Conservation (phyloP, 176 grass and related monocot species). For the Carex kokanica region DNA sequence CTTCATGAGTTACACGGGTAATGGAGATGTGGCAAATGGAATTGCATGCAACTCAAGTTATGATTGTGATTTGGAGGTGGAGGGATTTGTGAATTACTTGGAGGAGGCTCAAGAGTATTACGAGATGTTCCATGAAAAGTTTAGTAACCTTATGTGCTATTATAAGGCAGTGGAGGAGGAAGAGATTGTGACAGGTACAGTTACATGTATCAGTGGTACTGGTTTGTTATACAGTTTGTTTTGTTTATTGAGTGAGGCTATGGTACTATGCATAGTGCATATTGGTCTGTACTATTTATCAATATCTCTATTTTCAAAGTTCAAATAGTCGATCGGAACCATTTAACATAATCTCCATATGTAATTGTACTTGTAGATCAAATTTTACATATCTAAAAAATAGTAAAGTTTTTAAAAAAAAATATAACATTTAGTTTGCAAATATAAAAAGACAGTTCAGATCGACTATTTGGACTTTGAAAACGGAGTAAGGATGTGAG, state of each 20-base stretch:
- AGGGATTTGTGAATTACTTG: constrained; percentile 55
- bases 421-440: too few species aligned
- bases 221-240: neutral
- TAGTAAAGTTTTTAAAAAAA: neutral
- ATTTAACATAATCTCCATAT: too few species aligned
- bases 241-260: neutral
- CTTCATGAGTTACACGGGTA: constrained; percentile 28
- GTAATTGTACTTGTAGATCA: too few species aligned
- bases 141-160: constrained; percentile 67
- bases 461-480: too few species aligned
- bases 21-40: neutral
- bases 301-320: too few species aligned
- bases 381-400: too few species aligned
- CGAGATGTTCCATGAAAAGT: constrained; percentile 50
- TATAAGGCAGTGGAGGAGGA: constrained; percentile 67
- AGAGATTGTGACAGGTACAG: constrained; percentile 68
- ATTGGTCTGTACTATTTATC: too few species aligned
- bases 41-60: constrained; percentile 11
- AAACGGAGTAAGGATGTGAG: too few species aligned
- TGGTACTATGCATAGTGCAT: too few species aligned
- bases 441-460: too few species aligned
- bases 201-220: neutral
- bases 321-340: too few species aligned
- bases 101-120: constrained; percentile 49
- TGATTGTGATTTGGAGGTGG: constrained; percentile 56